These are phyloP conservation scores for Isochrysis galbana DNA, from an alignment of 78 protist species.

Conservation along the genomic window DNA sequence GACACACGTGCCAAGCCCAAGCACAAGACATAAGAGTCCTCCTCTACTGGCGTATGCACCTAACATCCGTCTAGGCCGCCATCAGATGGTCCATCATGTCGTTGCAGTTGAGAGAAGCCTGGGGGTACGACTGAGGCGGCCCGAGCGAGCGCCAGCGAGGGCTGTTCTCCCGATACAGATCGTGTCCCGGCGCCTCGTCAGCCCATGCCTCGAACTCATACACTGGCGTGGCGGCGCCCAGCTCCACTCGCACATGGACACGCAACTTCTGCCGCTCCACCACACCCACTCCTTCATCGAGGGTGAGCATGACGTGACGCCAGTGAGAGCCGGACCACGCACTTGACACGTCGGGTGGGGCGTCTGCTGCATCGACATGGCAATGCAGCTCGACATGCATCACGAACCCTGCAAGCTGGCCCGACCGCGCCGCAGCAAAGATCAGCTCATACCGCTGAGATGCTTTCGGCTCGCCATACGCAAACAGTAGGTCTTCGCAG, in stretches of 20 bases:
- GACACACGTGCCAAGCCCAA: too few species aligned
- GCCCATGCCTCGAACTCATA: too few species aligned
- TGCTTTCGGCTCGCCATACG: neutral
- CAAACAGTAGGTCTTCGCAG: neutral
- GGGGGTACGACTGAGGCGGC: neutral
- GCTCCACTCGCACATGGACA: too few species aligned
- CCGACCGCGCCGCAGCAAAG: neutral
- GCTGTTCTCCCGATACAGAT: neutral
- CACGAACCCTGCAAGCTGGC: neutral
- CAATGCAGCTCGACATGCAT: neutral
- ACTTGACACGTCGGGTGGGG: neutral
- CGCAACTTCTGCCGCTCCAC: neutral
- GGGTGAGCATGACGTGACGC: neutral
- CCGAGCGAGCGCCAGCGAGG: neutral
- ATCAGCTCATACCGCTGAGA: neutral
- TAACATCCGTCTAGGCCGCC: too few species aligned
- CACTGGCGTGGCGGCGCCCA: too few species aligned
- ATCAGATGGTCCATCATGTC: neutral
- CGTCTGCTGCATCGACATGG: neutral
- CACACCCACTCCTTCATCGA: neutral
- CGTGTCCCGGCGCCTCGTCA: too few species aligned
- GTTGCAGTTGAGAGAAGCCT: neutral
- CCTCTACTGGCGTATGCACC: too few species aligned
- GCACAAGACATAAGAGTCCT: too few species aligned
- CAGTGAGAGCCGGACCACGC: conserved; percentile 1